Evolutionary conservation across 371 early-diverging fungal species (phyloP), one percentile per base, ranked within the genome.

Genomic region (Blakeslea trispora): DNA sequence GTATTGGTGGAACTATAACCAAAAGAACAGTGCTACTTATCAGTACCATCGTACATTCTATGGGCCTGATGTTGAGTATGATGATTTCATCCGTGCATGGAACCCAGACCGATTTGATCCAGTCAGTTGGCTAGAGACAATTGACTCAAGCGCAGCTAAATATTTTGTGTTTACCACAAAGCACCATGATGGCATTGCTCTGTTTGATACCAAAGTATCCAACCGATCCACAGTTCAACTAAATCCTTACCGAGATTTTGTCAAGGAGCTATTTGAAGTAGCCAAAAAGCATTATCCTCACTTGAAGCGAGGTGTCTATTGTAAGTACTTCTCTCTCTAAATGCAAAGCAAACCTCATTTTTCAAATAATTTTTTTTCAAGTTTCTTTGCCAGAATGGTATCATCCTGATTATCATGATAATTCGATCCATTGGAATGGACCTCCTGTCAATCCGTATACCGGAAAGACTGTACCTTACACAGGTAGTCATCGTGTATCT

Each of bases 341-440:
- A 5, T n/a, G n/a, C n/a, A n/a, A 21, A 8, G 8, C 17, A 14
- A 42, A 42, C 17, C 42, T n/a, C 42, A 42, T 37, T 7, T 23
- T 58, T 3, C 6, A 21, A n/a, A n/a, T n/a, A n/a, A n/a, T n/a
- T n/a, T n/a, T n/a, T n/a, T n/a, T n/a, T n/a, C 15, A 32, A 72
- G 72, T 73, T 48, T 73, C 73, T 10, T 32, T 73, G 49, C 73
- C 73, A 15, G 73, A 73, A 55, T 73, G 73, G 73, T 73, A 58
- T 45, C 57, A 73, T 35, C 67, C 73, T 14, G 53, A 46, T 5
- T 73, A 69, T 35, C 58, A 57, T 22, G 67, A 63, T 19, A 42
- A 48, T 1, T 39, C 49, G 0, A 48, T 63, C 11, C 61, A 63
- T 13, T 67, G 68, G 68, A 35, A 63, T 48, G 64, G 70, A 2